phyloP scores from a whole-genome alignment of 208 protist species.

The Leishmania arabica region DNA sequence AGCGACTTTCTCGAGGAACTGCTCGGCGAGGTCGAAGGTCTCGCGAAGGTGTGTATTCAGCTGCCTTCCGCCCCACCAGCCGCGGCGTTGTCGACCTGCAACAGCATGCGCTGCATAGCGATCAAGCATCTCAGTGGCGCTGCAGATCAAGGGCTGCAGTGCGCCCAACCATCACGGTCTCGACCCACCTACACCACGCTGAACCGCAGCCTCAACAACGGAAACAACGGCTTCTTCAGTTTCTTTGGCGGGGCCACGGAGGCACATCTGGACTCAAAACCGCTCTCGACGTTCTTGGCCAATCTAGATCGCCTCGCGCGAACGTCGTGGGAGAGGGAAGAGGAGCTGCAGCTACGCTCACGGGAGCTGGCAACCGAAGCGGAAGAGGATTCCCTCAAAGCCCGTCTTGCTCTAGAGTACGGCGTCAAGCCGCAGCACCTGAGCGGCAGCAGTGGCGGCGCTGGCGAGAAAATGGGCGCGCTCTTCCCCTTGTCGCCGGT shows the following conservation, averaged over 20 bases:
- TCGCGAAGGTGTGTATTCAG: conserved; percentile 57
- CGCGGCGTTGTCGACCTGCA: conserved; percentile 15
- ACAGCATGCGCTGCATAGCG: not conserved
- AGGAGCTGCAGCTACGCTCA: conserved; percentile 50
- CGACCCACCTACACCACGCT: conserved; percentile 23
- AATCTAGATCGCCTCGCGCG: conserved; percentile 35
- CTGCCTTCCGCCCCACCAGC: conserved; percentile 33
- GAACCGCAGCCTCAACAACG: conserved; percentile 30
- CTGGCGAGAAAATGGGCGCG: not conserved
- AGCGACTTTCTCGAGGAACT: conserved; percentile 42
- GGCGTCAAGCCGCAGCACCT: not conserved
- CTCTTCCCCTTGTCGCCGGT: not conserved
- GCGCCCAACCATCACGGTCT: not conserved
- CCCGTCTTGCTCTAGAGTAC: conserved; percentile 21
- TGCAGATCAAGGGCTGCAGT: not conserved
- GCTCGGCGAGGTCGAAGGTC: conserved; percentile 40
- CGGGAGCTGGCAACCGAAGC: conserved; percentile 46
- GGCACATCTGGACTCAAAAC: conserved; percentile 60
- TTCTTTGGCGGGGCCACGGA: conserved; percentile 72
- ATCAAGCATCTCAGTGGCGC: not conserved
- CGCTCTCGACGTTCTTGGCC: conserved; percentile 57
- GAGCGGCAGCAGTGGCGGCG: not conserved
- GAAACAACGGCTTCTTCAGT: conserved; percentile 60
- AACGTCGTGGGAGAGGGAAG: conserved; percentile 40
- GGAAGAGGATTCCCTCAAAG: conserved; percentile 44